A percentile compares a stretch with the other conserved stretches of the same genome.
Evolutionary conservation across 2,329 filamentous ascomycete genomes (phyloP).

Genomic region (Trichoderma semiorbis): DNA sequence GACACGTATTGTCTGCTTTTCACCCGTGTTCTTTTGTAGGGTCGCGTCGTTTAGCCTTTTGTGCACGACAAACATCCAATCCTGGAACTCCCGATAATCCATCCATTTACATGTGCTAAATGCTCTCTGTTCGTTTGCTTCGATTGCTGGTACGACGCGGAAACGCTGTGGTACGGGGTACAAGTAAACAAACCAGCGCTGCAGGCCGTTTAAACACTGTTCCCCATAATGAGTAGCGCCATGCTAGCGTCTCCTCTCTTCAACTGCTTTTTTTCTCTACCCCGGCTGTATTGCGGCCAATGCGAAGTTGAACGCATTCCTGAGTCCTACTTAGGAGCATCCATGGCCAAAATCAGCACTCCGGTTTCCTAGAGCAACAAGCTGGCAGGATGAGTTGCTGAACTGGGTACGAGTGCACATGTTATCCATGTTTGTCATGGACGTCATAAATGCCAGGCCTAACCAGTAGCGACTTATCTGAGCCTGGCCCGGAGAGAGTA

Average conservation of each 20-base stretch:
- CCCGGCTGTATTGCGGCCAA: neutral
- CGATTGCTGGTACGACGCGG: neutral
- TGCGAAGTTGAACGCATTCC: slow-evolving; percentile 9
- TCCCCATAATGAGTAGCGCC: slow-evolving; percentile 4
- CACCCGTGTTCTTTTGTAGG: neutral
- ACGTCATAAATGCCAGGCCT: too few relatives aligned
- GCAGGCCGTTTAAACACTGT: neutral
- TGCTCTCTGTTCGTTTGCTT: neutral
- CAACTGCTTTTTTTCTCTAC: neutral
- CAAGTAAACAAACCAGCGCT: neutral
- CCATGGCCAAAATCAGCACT: neutral
- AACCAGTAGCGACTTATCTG: neutral
- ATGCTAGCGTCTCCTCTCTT: slow-evolving; percentile 10
- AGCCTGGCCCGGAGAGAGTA: neutral
- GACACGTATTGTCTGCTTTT: neutral
- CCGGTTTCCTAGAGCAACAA: neutral
- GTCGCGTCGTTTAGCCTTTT: neutral
- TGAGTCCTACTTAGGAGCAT: neutral
- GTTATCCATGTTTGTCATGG: neutral
- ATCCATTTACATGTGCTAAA: neutral
- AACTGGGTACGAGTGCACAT: neutral
- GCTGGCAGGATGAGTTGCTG: neutral
- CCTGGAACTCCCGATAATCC: neutral
- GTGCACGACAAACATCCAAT: neutral
- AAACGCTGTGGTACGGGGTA: neutral